Evolutionary conservation across 306 rosid genomes (phyloP).

Genomic region (Rosa chinensis): DNA sequence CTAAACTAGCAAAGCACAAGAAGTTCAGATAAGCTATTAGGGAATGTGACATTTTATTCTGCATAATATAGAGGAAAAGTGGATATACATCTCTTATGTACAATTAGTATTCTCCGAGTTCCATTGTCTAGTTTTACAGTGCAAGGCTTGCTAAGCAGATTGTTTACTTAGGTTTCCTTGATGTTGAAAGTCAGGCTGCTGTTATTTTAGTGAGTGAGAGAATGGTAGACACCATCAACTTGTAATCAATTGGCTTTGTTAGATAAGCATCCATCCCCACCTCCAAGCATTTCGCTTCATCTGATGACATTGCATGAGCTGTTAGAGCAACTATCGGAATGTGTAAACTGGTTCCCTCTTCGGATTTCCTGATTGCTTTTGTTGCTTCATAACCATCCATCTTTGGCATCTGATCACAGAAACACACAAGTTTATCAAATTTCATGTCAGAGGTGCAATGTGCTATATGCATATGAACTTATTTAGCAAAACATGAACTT

Average conservation of each 20-base stretch:
- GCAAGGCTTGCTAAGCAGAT: background rate
- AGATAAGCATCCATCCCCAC: constrained; percentile 99
- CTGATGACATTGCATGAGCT: constrained; percentile 98
- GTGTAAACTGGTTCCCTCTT: constrained; percentile 64
- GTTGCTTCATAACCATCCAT: constrained; percentile 99
- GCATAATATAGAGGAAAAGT: background rate
- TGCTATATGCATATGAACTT: background rate
- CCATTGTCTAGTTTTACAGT: background rate
- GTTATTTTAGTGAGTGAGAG: constrained; percentile 73
- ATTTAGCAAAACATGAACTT: background rate
- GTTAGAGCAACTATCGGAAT: constrained; percentile 94
- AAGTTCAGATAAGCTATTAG: background rate
- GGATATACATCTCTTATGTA: background rate
- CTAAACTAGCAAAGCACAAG: background rate
- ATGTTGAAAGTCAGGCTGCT: constrained; percentile 20
- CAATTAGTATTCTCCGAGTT: background rate
- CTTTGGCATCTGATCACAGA: constrained; percentile 82
- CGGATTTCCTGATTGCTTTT: constrained; percentile 85
- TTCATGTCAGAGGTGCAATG: background rate
- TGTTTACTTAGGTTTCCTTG: background rate
- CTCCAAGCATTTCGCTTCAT: constrained; percentile 96
- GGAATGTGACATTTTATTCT: background rate
- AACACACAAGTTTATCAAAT: constrained; percentile 12
- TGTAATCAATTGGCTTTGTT: constrained; percentile 96
- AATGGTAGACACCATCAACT: constrained; percentile 92